phyloP scores from a whole-genome alignment of 1,284 basidiomycete species.

The Porphyrellus sp. region DNA sequence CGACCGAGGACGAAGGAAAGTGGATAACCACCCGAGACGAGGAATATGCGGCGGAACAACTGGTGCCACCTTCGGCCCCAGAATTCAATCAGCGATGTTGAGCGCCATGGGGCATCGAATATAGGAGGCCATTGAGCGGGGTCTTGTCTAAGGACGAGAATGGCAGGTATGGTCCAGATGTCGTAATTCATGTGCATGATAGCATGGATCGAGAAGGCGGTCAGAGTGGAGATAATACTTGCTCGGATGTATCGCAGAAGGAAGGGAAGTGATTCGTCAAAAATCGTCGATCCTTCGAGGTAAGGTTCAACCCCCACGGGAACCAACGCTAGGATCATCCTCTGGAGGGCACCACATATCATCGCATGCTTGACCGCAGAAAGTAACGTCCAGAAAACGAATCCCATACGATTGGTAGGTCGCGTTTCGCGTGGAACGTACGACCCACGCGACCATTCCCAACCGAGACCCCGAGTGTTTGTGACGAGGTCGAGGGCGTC shows the following conservation, averaged over 20 bases:
- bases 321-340: constrained; percentile 39
- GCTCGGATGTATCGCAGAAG: constrained; percentile 42
- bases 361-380: constrained; percentile 38
- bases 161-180: constrained; percentile 37
- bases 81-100: constrained; percentile 40
- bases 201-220: constrained; percentile 42
- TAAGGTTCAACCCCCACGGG: constrained; percentile 37
- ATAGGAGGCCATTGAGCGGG: constrained; percentile 39
- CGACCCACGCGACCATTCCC: background rate
- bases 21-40: background rate
- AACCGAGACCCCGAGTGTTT: constrained; percentile 35
- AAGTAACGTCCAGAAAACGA: constrained; percentile 35
- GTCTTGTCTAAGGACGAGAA: constrained; percentile 37
- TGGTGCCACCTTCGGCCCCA: constrained; percentile 36
- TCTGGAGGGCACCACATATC: constrained; percentile 45
- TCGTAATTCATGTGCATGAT: constrained; percentile 43
- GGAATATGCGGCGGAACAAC: background rate
- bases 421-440: constrained; percentile 23
- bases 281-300: constrained; percentile 45
- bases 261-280: constrained; percentile 43
- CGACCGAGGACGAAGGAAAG: background rate
- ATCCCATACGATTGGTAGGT: constrained; percentile 35
- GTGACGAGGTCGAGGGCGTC: constrained; percentile 48
- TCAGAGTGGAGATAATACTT: constrained; percentile 38
- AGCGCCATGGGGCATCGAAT: constrained; percentile 39